These are phyloP conservation scores for Trichoderma virens DNA, from an alignment of 495 filamentous ascomycete genomes.

Conservation along the genomic window DNA sequence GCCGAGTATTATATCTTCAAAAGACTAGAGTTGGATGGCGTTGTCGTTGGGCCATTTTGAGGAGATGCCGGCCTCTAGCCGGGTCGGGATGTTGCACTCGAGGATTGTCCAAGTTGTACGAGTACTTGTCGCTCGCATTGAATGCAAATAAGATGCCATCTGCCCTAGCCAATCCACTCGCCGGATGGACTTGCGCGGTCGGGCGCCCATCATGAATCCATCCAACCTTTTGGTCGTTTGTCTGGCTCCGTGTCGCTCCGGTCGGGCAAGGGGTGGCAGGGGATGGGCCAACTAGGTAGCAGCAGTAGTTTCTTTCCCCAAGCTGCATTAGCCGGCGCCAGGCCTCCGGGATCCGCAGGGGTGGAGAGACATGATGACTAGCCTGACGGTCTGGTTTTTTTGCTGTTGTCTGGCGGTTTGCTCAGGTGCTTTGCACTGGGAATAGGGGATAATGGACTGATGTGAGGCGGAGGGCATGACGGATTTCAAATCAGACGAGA, in stretches of 20 bases:
- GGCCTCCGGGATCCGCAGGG: not conserved
- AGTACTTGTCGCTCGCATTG: too few species aligned
- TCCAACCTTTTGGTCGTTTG: not conserved
- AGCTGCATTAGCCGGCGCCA: slow-evolving; percentile 7
- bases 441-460: not conserved
- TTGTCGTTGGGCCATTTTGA: not conserved
- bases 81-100: not conserved
- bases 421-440: not conserved
- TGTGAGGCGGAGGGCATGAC: not conserved
- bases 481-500: not conserved
- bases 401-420: not conserved
- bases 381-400: not conserved
- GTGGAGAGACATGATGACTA: not conserved
- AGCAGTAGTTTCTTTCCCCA: not conserved
- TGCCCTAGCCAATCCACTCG: too few species aligned
- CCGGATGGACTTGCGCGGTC: too few species aligned
- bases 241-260: not conserved
- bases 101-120: not conserved
- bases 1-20: not conserved
- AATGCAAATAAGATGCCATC: too few species aligned
- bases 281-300: not conserved
- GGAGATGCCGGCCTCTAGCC: not conserved
- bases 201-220: too few species aligned
- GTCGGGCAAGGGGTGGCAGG: not conserved
- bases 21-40: not conserved